Conservation (phyloP, 148 eudicot species). For the Bassia scoparia region DNA sequence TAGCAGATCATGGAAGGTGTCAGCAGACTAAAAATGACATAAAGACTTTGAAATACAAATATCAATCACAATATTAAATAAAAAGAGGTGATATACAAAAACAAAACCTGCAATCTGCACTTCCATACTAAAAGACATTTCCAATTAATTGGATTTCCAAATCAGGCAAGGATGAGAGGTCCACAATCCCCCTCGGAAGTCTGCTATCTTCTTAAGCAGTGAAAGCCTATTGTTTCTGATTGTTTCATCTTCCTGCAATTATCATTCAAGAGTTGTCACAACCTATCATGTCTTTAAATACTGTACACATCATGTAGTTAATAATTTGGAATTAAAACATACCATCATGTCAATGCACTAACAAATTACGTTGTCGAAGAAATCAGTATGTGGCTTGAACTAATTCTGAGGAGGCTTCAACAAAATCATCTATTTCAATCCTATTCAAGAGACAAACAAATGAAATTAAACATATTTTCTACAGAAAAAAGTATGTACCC, state of each 20-base stretch:
- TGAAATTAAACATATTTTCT: not conserved
- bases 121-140: too few species aligned
- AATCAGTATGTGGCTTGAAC: conserved; percentile 78
- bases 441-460: conserved; percentile 30
- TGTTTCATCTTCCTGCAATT: conserved; percentile 69
- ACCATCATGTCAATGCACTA: conserved; percentile 99
- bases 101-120: too few species aligned
- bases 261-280: not conserved
- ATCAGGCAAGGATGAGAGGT: conserved; percentile 87
- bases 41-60: too few species aligned
- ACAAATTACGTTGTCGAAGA: conserved; percentile 83
- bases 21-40: too few species aligned
- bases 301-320: not conserved
- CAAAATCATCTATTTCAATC: conserved; percentile 79
- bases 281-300: conserved; percentile 14
- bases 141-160: conserved; percentile 19
- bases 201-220: conserved; percentile 62
- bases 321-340: conserved; percentile 28
- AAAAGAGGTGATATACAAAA: too few species aligned
- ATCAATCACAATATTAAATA: too few species aligned
- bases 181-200: conserved; percentile 84
- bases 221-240: conserved; percentile 79
- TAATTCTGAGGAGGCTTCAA: conserved; percentile 58
- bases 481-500: too few species aligned
- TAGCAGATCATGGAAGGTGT: too few species aligned